Evolutionary conservation across 495 filamentous ascomycete species (phyloP), one percentile per base, ranked within the genome.

Genomic region (Podospora comata): DNA sequence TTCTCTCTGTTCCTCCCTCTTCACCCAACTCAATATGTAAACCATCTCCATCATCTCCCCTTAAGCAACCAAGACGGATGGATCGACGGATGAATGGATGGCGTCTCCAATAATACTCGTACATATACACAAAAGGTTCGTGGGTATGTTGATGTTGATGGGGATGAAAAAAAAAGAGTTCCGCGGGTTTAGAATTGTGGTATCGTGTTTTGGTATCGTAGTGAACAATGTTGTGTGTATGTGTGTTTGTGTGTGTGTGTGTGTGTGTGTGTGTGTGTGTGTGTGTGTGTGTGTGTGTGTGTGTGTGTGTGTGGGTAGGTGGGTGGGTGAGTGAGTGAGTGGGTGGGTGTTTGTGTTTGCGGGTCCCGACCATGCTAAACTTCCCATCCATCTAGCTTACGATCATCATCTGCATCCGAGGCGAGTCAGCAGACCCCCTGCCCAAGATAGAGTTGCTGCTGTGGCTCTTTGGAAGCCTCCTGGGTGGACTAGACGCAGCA

Each of bases 321-420:
- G 23, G 0, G 23, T 23, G 23, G 1, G 23, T 23, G 23, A 0
- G 23, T 23, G 23, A 2, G 23, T 23, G 23, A 1, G 23, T 23
- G 23, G 23, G 23, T 23, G 23, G 23, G 23, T 23, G 23, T 23
- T 23, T 23, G 23, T 23, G 23, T 23, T 23, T 23, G 23, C 1
- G 23, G 23, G 23, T 23, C 23, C 23, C 23, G 23, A 2, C 23
- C 1, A 23, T 23, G 23, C 23, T 23, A 23, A 23, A 23, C 23
- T 39, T 58, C 39, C 48, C 2, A 4, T 30, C 27, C 39, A 5
- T 70, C 77, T 78, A 90, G 70, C 82, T 85, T 54, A 89, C 87
- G 53, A 86, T 89, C 87, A 90, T 88, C 82, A 90, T 83, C 75
- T 90, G 87, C 86, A 90, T 87, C 69, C 86, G 82, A 63, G 81